Evolutionary conservation across 2,329 filamentous ascomycete species (phyloP), one percentile per base, ranked within the genome.

Genomic region (Diplodia sapinea): DNA sequence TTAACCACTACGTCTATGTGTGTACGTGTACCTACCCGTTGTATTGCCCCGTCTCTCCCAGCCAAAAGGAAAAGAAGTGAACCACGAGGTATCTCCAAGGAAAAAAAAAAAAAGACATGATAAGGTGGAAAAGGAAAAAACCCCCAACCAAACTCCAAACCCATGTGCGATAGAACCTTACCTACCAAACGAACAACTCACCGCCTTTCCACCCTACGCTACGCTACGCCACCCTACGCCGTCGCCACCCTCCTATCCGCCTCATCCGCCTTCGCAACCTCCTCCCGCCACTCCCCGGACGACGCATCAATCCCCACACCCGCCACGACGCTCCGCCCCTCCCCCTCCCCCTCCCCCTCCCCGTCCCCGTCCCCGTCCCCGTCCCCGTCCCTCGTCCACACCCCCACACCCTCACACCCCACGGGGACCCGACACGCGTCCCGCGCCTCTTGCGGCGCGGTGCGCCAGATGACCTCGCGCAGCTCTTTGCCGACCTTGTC

Each of bases 401-500:
- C 78, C 4, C 70, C 61, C 17, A 79, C 69, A 1, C 81, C 79
- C 70, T 88, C 87, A 71, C 90, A 93, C 0, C 88, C 88, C 56
- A 78, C 82, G 0, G 92, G 92, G 11, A 87, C 82, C 31, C 88
- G 84, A 74, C 90, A 94, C 26, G 79, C 66, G 12, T 82, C 81
- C 64, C 87, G 87, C 43, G 80, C 88, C 82, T 82, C 80, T 23
- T 81, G 77, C 3, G 83, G 78, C 66, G 85, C 83, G 1, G 92
- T 96, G 78, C 89, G 89, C 94, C 94, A 97, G 13, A 97, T 78
- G 15, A 96, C 89, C 73, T 94, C 89, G 36, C 88, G 86, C 0
- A 97, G 82, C 79, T 96, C 94, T 67, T 82, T 84, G 5, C 94
- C 95, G 0, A 97, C 91, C 76, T 94, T 87, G 57, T 94, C 89